Conservation (phyloP, 2,329 filamentous ascomycete species). For the Celoporthe dispersa region DNA sequence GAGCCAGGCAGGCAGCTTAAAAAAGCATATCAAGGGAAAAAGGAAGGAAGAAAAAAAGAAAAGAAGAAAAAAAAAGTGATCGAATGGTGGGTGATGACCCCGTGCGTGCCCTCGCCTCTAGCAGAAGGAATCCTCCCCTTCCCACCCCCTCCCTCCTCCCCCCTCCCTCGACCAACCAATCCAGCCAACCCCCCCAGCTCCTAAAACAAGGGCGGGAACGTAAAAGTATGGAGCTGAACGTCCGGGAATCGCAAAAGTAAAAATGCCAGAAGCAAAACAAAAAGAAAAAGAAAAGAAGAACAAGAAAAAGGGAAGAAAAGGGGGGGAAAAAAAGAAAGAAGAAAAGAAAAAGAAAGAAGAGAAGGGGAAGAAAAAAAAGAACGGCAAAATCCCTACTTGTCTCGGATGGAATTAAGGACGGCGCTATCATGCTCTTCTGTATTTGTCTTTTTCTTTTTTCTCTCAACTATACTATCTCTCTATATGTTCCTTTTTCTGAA, state of each 20-base stretch:
- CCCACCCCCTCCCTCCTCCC: too few relatives aligned
- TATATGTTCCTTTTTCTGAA: not conserved
- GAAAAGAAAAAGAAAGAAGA: too few relatives aligned
- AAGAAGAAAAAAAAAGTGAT: not conserved
- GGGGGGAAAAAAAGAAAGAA: constrained; percentile 4
- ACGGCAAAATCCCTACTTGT: constrained; percentile 1
- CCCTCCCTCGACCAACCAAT: not conserved
- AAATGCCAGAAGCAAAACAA: not conserved
- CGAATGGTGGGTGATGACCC: not conserved
- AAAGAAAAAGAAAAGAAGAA: not conserved
- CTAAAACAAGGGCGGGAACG: not conserved
- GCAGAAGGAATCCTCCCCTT: not conserved
- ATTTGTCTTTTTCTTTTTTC: not conserved
- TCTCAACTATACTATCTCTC: not conserved
- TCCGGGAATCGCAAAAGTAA: not conserved
- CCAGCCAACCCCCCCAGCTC: too few relatives aligned
- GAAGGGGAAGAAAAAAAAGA: too few relatives aligned
- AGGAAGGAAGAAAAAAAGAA: not conserved
- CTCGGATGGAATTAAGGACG: constrained; percentile 16
- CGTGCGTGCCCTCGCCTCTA: not conserved
- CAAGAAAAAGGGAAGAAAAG: not conserved
- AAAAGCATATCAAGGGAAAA: too few relatives aligned
- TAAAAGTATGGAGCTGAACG: not conserved
- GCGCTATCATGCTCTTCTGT: not conserved
- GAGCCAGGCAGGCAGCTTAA: not conserved